These are phyloP conservation scores for Prunus campanulata DNA, from an alignment of 306 rosid species.

Conservation along the genomic window DNA sequence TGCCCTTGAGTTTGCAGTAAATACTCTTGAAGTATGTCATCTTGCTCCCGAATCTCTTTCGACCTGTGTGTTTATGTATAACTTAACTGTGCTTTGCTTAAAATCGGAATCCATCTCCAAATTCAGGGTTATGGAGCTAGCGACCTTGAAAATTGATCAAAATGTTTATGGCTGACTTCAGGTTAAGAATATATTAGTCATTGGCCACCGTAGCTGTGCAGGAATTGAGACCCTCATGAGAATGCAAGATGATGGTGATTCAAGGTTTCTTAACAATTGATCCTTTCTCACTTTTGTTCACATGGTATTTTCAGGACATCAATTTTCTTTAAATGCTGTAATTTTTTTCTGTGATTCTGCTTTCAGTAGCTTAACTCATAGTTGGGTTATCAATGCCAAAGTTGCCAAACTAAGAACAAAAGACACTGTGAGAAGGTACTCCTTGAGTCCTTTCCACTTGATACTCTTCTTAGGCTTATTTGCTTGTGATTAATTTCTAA, in stretches of 20 bases:
- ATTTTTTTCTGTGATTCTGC: background rate
- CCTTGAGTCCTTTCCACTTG: background rate
- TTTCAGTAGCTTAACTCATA: conserved; percentile 54
- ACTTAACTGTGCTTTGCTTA: background rate
- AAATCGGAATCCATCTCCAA: background rate
- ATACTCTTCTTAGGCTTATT: background rate
- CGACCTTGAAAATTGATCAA: background rate
- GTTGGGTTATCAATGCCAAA: conserved; percentile 69
- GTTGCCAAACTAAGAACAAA: conserved; percentile 63
- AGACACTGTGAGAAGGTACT: conserved; percentile 82
- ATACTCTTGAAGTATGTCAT: conserved; percentile 53
- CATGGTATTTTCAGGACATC: conserved; percentile 7
- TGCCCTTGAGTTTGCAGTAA: conserved; percentile 89
- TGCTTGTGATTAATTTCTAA: too few relatives aligned
- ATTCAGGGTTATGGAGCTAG: too few relatives aligned
- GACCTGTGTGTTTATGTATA: background rate
- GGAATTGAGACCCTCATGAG: conserved; percentile 81
- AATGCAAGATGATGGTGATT: conserved; percentile 53
- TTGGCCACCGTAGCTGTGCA: conserved; percentile 92
- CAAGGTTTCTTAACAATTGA: conserved; percentile 44
- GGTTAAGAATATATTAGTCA: conserved; percentile 81
- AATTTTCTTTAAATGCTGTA: background rate
- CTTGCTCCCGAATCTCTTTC: background rate
- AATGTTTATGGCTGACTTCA: conserved; percentile 23
- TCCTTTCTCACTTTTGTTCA: background rate